Evolutionary conservation across 352 stramenopile genomes (phyloP).

Genomic region (Pythium insidiosum): DNA sequence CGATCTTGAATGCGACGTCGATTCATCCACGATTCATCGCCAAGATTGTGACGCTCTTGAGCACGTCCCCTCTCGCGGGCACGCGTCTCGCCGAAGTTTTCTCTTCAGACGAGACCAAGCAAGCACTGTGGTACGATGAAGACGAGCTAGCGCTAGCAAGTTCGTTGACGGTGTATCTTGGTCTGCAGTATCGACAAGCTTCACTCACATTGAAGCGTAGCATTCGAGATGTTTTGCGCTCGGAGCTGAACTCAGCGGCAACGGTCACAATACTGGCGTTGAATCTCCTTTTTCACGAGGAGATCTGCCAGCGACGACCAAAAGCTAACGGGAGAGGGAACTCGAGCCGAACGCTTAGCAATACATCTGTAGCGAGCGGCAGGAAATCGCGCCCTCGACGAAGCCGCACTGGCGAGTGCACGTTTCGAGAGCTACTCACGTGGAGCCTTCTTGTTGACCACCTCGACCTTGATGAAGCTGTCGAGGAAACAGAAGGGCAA

Average conservation of each 20-base stretch:
- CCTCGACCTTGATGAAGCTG: too few species aligned
- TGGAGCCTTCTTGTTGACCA: constrained; percentile 11
- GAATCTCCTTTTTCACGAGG: constrained; percentile 10
- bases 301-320: constrained; percentile 6
- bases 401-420: neutral
- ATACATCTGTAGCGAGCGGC: too few species aligned
- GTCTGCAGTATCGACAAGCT: too few species aligned
- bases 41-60: constrained; percentile 40
- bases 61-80: constrained; percentile 7
- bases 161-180: constrained; percentile 47
- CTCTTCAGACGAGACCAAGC: neutral
- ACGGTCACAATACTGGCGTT: constrained; percentile 11
- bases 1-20: constrained; percentile 26
- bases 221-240: constrained; percentile 34
- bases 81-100: constrained; percentile 4
- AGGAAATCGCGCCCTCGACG: too few species aligned
- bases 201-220: too few species aligned
- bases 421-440: constrained; percentile 2
- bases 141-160: too few species aligned
- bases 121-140: constrained; percentile 18
- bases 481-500: too few species aligned
- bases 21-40: constrained; percentile 47
- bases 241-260: constrained; percentile 21
- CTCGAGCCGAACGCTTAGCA: too few species aligned
- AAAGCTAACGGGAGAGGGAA: neutral